Evolutionary conservation across 441 rosid genomes (phyloP).

Genomic region (Croton setiger): DNA sequence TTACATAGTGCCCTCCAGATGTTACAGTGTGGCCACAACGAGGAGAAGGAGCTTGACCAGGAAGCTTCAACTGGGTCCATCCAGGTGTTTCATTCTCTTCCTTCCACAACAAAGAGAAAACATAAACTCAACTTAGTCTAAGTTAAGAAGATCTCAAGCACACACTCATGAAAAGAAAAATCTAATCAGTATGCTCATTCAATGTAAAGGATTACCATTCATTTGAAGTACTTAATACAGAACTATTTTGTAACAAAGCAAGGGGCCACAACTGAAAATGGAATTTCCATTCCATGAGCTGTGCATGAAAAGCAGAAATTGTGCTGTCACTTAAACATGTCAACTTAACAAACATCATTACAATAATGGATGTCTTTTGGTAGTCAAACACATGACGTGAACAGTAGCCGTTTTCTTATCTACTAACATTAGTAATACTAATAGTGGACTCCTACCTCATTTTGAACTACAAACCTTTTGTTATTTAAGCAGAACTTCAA

Average conservation of each 20-base stretch:
- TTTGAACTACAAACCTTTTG: neutral
- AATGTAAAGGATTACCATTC: neutral
- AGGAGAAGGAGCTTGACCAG: conserved; percentile 97
- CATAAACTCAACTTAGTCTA: conserved; percentile 29
- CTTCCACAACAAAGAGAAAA: conserved; percentile 75
- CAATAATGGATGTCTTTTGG: neutral
- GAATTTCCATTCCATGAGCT: neutral
- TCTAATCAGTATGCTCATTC: neutral
- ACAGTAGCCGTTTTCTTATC: neutral
- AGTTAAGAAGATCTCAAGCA: conserved; percentile 17
- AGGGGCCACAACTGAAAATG: neutral
- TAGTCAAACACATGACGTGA: neutral
- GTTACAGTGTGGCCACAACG: conserved; percentile 94
- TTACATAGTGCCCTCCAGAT: conserved; percentile 95
- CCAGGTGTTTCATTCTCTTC: conserved; percentile 96
- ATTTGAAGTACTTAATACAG: neutral
- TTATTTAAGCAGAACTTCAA: neutral
- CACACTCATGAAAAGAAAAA: neutral
- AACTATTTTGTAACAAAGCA: neutral
- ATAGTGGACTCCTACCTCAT: neutral
- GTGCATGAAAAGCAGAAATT: conserved; percentile 1
- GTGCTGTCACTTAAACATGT: neutral
- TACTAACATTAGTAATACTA: neutral
- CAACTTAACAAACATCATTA: neutral
- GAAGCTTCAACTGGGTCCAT: conserved; percentile 99